Evolutionary conservation across 164 flowering plant genomes (phyloP), one percentile per base, ranked within the genome.

Genomic region (Echeveria elegans): DNA sequence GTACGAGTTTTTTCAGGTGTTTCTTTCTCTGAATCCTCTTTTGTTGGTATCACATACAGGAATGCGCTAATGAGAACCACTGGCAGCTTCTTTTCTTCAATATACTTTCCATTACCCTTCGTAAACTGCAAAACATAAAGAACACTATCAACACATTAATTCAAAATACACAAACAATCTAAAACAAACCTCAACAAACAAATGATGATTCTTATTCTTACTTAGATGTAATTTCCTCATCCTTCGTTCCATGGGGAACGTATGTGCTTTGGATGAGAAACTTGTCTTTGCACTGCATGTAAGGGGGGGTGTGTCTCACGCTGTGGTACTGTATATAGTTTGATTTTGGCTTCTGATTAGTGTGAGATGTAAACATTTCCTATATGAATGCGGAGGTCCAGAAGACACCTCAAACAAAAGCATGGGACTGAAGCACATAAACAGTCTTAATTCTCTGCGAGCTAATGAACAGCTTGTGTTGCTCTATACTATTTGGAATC

Each of bases 221-320:
- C n/a, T 71, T 73, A 64, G 96, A 52, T 69, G 83, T 79, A 63
- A 92, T 80, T 40, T 81, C 88, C 36, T 82, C 91, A 30, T 77
- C 83, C 29, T 77, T 72, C 48, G 88, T 83, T 47, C 88, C 92
- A 67, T 63, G 71, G 14, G 91, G 85, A 63, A 86, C 90, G 43
- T 83, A 74, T 32, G 88, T 87, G 85, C 93, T 79, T 72, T 89
- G 98, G 58, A 92, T 74, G 63, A 92, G 77, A 75, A 92, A 92
- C 79, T 92, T 92, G 77, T 92, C 98, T 75, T 82, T 90, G 83
- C 95, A 88, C 70, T 78, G 80, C 83, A 86, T 61, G 70, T 87
- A 88, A 63, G 83, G 77, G 59, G 95, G 90, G 72, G 82, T n/a
- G 91, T 71, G 82, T 85, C 32, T 30, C 68, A 64, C 76, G 78